phyloP scores from a whole-genome alignment of 768 basidiomycete genomes.

The Xanthoconium stramineum region DNA sequence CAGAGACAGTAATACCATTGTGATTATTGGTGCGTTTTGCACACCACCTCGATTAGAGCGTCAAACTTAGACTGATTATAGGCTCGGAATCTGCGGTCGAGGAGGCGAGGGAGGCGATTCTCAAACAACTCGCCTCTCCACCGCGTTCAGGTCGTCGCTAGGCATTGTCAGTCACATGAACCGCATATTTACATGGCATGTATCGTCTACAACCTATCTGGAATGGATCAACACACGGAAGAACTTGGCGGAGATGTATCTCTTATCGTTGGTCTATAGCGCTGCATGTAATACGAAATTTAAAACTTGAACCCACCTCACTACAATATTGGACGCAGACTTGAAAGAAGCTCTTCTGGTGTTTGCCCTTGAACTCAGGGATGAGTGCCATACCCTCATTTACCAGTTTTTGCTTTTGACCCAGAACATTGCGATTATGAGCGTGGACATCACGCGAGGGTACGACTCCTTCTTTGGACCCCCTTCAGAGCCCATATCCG shows the following conservation, averaged over 20 bases:
- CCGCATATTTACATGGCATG: conserved; percentile 26
- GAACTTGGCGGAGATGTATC: not conserved
- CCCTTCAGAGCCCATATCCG: conserved; percentile 51
- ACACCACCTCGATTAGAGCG: not conserved
- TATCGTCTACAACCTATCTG: conserved; percentile 25
- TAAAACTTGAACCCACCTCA: no score
- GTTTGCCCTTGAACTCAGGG: no score
- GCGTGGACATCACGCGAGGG: conserved; percentile 26
- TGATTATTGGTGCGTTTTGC: conserved; percentile 67
- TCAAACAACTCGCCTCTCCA: conserved; percentile 48
- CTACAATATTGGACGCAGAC: not conserved
- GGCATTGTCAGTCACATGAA: conserved; percentile 7
- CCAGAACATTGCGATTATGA: conserved; percentile 7
- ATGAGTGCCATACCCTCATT: not conserved
- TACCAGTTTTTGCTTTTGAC: not conserved
- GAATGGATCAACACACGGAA: conserved; percentile 15
- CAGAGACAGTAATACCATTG: conserved; percentile 82
- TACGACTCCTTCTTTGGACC: conserved; percentile 62
- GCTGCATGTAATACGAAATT: no score
- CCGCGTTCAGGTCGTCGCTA: conserved; percentile 22
- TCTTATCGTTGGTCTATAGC: no score
- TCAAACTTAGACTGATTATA: conserved; percentile 28
- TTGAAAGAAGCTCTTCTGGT: not conserved
- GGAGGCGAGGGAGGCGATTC: conserved; percentile 75
- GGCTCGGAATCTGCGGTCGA: conserved; percentile 67